A percentile compares a stretch with the other conserved stretches of the same genome.
phyloP scores from a whole-genome alignment of 192 early-diverging fungal species.

The Coemansia sp. region DNA sequence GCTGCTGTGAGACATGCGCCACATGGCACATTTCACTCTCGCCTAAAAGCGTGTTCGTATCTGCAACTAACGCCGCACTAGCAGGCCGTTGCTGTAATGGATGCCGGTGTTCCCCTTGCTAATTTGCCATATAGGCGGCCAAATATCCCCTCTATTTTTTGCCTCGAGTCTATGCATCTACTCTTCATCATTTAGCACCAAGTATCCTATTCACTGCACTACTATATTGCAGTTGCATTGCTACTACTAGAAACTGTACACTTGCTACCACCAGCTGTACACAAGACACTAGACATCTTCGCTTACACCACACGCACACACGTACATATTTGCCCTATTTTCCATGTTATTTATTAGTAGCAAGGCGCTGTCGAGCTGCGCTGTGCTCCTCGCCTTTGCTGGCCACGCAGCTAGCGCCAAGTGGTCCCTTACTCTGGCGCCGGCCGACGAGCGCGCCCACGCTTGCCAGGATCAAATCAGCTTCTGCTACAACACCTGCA shows the following conservation, averaged over 20 bases:
- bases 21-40: not conserved
- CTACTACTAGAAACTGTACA: too few relatives aligned
- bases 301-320: not conserved
- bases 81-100: not conserved
- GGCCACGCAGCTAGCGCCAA: slow-evolving; percentile 17
- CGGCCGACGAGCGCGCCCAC: slow-evolving; percentile 45
- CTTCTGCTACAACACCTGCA: slow-evolving; percentile 53
- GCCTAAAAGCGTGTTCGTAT: not conserved
- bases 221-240: too few relatives aligned
- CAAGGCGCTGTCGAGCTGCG: not conserved
- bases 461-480: slow-evolving; percentile 53
- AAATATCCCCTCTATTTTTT: not conserved
- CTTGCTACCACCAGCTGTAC: too few relatives aligned
- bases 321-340: not conserved
- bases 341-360: not conserved
- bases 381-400: not conserved
- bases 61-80: not conserved
- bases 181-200: not conserved
- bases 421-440: slow-evolving; percentile 44
- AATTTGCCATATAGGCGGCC: slow-evolving; percentile 2
- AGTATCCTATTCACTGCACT: not conserved
- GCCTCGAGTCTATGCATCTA: not conserved
- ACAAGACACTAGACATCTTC: too few relatives aligned
- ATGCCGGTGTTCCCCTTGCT: not conserved
- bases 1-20: not conserved